Base-by-base conservation (phyloP, 495 filamentous ascomycete genomes). In the Amniculicola lignicola region DNA sequence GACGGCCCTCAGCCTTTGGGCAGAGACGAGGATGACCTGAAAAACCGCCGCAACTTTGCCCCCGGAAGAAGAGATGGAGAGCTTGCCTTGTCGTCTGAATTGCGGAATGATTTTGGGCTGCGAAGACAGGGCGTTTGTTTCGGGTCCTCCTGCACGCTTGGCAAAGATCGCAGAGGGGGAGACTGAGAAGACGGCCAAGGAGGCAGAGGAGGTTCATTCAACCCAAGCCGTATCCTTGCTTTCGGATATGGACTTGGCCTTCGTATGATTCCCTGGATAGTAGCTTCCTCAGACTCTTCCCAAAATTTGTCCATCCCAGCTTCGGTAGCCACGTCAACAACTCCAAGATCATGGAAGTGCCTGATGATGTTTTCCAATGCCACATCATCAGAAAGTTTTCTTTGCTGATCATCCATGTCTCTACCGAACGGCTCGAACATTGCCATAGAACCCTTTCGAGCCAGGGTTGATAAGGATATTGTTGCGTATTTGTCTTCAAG, bases 241-340 rank as follows among this genome's bases (percentile, higher is more conserved):
- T 35, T 35, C n/a, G 29, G n/a, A 7, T 7, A 35, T n/a, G 29
- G 29, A n/a, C 29, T 35, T 7, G 29, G 29, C 7, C n/a, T n/a
- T n/a, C n/a, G n/a, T n/a, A n/a, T n/a, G n/a, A n/a, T n/a, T n/a
- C n/a, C n/a, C n/a, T n/a, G n/a, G n/a, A n/a, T n/a, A n/a, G n/a
- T n/a, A n/a, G n/a, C n/a, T n/a, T n/a, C n/a, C n/a, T n/a, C n/a
- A n/a, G n/a, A n/a, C 29, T 7, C 29, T 21, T 47, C 51, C 60
- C 54, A 63, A 37, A 38, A 63, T 22, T 36, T 50, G 23, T 63
- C 60, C 43, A 54, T 7, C 22, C 54, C 42, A 9, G 29, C 28
- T 33, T 63, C 54, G 2, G 11, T 31, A n/a, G 44, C 19, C 28
- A 11, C 16, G 2, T 44, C 42, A 4, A 51, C 21, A 4, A 54